These are phyloP conservation scores for Helichrysum umbraculigerum DNA, from an alignment of 129 eudicot genomes.

Conservation along the genomic window DNA sequence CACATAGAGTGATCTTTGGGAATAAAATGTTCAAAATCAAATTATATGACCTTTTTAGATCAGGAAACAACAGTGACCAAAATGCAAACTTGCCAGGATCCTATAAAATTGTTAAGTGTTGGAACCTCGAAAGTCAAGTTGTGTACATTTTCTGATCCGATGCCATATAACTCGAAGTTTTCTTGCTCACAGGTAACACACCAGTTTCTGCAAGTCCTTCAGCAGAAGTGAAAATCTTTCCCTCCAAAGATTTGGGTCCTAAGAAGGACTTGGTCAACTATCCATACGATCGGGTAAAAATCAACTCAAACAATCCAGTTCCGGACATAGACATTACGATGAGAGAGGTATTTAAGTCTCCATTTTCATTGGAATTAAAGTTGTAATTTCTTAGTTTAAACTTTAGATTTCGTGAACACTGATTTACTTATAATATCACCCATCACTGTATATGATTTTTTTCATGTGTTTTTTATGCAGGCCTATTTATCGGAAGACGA, in stretches of 20 bases:
- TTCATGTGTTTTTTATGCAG: slow-evolving; percentile 34
- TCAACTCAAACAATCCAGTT: slow-evolving; percentile 53
- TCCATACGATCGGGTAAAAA: slow-evolving; percentile 59
- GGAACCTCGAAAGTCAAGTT: slow-evolving; percentile 7
- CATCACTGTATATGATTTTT: neutral
- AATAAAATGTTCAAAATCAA: too few species aligned
- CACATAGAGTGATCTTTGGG: too few species aligned
- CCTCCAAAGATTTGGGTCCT: slow-evolving; percentile 28
- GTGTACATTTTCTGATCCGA: neutral
- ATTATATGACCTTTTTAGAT: too few species aligned
- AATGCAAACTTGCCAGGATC: too few species aligned
- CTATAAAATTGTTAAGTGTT: too few species aligned
- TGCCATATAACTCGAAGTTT: slow-evolving; percentile 21
- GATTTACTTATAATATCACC: neutral
- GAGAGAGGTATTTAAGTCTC: slow-evolving; percentile 55
- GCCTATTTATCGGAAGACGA: slow-evolving; percentile 58
- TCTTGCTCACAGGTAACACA: slow-evolving; percentile 27
- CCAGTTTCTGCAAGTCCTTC: slow-evolving; percentile 27
- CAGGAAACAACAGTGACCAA: too few species aligned
- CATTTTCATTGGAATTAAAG: neutral
- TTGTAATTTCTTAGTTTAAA: neutral
- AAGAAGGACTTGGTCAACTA: slow-evolving; percentile 35
- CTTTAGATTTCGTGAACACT: neutral
- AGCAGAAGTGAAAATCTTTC: slow-evolving; percentile 3
- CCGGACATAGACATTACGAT: slow-evolving; percentile 62